Percentiles rank a stretch among this genome's conserved stretches.
These are phyloP conservation scores for Blastomyces parvus DNA, from an alignment of 2,329 filamentous ascomycete genomes.

Conservation along the genomic window DNA sequence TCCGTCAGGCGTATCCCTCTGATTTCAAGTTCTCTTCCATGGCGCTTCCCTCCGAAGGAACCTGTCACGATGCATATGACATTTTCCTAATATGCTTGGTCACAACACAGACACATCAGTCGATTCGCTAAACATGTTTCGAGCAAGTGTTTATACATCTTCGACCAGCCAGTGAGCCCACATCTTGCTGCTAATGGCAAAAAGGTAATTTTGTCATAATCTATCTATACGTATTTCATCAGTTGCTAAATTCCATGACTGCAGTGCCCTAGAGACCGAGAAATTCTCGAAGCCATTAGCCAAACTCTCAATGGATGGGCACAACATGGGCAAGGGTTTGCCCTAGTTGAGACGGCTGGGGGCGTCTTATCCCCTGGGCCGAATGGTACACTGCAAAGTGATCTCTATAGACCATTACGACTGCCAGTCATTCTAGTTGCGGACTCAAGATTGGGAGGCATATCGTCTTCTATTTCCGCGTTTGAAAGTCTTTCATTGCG, in stretches of 20 bases:
- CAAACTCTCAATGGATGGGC: constrained; percentile 29
- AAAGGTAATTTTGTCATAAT: constrained; percentile 27
- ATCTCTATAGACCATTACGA: constrained; percentile 66
- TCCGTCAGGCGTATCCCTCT: not conserved
- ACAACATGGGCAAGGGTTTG: constrained; percentile 12
- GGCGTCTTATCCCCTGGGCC: constrained; percentile 72
- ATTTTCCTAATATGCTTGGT: not conserved
- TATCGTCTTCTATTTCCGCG: constrained; percentile 68
- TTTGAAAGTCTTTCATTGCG: constrained; percentile 69
- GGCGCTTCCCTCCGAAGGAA: not conserved
- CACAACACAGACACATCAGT: constrained; percentile 48
- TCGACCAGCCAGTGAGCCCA: constrained; percentile 64
- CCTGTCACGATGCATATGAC: not conserved
- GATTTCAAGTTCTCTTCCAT: not conserved
- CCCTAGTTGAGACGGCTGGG: constrained; percentile 63
- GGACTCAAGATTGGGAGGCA: constrained; percentile 67
- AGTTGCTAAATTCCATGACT: not conserved
- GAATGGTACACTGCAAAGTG: constrained; percentile 65
- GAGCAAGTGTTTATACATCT: constrained; percentile 60
- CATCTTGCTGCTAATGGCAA: constrained; percentile 57
- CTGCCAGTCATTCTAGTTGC: constrained; percentile 64
- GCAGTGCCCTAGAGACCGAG: constrained; percentile 44
- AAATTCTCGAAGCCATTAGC: constrained; percentile 43
- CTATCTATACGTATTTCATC: not conserved
- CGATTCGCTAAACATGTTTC: constrained; percentile 48